phyloP scores from a whole-genome alignment of 768 basidiomycete species.

The Scleroderma citrinum region DNA sequence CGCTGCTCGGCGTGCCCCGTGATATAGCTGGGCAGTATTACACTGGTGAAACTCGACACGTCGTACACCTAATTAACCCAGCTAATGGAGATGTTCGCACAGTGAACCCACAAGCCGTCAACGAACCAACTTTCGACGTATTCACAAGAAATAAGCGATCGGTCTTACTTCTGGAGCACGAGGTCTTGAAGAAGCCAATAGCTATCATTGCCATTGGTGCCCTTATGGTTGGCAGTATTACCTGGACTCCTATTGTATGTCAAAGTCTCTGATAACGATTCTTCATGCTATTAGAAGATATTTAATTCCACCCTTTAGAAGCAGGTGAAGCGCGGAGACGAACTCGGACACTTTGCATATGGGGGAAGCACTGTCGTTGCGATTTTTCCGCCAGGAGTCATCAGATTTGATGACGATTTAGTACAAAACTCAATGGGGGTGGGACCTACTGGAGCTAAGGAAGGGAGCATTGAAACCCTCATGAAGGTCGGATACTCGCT shows the following conservation, averaged over 20 bases:
- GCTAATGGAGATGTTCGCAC: background rate
- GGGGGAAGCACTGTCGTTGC: constrained; percentile 68
- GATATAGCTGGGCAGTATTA: constrained; percentile 56
- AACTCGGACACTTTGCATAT: constrained; percentile 64
- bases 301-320: constrained; percentile 22
- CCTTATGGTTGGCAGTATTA: constrained; percentile 72
- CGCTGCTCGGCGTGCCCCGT: constrained; percentile 33
- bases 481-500: constrained; percentile 41
- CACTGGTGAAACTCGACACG: constrained; percentile 36
- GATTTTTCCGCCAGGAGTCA: constrained; percentile 52
- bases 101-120: constrained; percentile 79
- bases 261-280: too few species aligned
- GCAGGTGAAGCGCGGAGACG: constrained; percentile 55
- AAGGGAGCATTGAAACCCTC: constrained; percentile 53
- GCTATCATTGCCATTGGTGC: constrained; percentile 77
- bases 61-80: background rate
- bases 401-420: constrained; percentile 61
- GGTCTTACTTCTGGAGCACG: constrained; percentile 47
- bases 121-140: constrained; percentile 57
- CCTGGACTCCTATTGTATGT: constrained; percentile 44
- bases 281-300: background rate
- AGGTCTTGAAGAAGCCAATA: constrained; percentile 40
- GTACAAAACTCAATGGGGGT: constrained; percentile 41
- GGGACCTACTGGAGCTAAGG: background rate
- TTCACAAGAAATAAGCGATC: constrained; percentile 60